Evolutionary conservation across 2,329 filamentous ascomycete genomes (phyloP), one percentile per base, ranked within the genome.

Genomic region (Beauveria varroae): DNA sequence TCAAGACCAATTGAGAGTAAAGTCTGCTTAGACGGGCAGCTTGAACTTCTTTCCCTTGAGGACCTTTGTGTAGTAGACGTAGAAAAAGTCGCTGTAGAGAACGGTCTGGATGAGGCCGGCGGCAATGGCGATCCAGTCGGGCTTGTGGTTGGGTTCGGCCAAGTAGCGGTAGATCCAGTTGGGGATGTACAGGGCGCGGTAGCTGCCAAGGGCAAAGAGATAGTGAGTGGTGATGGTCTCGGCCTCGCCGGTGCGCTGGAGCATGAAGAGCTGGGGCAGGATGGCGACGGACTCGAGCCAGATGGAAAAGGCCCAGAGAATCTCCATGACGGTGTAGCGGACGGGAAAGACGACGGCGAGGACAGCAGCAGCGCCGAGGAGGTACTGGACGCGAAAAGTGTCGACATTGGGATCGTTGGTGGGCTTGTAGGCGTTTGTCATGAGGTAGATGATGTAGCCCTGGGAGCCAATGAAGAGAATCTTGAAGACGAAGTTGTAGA

Each of bases 161-260:
- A 90, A 84, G 77, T 93, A 98, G 61, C 95, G 83, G 77, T 91
- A 98, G 69, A 98, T 86, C 95, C 95, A 99, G 79, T 99, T 99
- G 67, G 95, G 95, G 68, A 99, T 99, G 77, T 99, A 99, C 61
- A 99, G 81, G 3, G 93, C 91, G 62, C 95, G 84, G 79, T 99
- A 99, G 65, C 88, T 80, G 40, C 95, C 95, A 43, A 99, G 81
- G 16, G 96, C 93, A 71, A 96, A 96, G 47, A 99, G 84, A 75
- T 99, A 99, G 77, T 99, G 93, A 1, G 93, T 96, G 14, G 95
- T 99, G 72, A 99, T 99, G n/a, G 95, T 97, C 78, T 99, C 95
- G 12, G 95, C 96, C 78, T 98, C 93, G 67, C 95, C 96, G 0
- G 95, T 99, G 69, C 95, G 84, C 78, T 99, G 95, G 65, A 99